These are phyloP conservation scores for Flaveria sonorensis DNA, from an alignment of 129 eudicot species.

Conservation along the genomic window DNA sequence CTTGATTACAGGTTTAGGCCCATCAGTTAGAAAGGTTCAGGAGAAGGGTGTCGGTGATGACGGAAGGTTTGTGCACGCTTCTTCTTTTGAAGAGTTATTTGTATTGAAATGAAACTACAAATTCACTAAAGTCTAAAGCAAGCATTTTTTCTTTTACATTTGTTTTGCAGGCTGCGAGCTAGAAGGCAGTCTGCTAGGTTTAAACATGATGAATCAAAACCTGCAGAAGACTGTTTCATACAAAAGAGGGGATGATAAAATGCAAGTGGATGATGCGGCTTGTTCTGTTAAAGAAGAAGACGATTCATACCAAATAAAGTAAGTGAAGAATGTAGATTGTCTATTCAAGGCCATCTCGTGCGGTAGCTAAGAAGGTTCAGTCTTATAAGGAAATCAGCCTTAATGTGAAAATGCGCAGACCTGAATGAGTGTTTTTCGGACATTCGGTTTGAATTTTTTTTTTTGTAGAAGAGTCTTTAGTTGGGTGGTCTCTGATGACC, in stretches of 20 bases:
- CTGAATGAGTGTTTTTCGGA: conserved; percentile 35
- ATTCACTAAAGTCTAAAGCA: not conserved
- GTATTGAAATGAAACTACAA: not conserved
- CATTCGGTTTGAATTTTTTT: conserved; percentile 12
- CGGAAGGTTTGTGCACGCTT: conserved; percentile 45
- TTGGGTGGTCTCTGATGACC: not conserved
- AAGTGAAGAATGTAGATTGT: conserved; percentile 40
- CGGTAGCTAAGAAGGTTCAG: conserved; percentile 59
- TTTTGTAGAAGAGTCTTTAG: conserved; percentile 9
- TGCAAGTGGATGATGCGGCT: conserved; percentile 33
- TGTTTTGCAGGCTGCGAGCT: conserved; percentile 30
- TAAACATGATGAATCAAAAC: conserved; percentile 33
- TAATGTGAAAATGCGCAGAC: conserved; percentile 60
- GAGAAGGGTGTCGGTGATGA: conserved; percentile 43
- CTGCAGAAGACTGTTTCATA: conserved; percentile 26
- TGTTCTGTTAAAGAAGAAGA: conserved; percentile 28
- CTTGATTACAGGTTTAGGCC: conserved; percentile 42
- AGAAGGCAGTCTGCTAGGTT: conserved; percentile 55
- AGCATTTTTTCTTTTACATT: not conserved
- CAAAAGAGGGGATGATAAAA: conserved; percentile 28
- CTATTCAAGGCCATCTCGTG: conserved; percentile 70
- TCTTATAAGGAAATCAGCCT: conserved; percentile 65
- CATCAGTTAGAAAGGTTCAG: conserved; percentile 39
- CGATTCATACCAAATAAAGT: conserved; percentile 7
- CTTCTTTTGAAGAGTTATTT: not conserved